phyloP scores from a whole-genome alignment of 2,329 filamentous ascomycete genomes.

The Aspergillus sp. region DNA sequence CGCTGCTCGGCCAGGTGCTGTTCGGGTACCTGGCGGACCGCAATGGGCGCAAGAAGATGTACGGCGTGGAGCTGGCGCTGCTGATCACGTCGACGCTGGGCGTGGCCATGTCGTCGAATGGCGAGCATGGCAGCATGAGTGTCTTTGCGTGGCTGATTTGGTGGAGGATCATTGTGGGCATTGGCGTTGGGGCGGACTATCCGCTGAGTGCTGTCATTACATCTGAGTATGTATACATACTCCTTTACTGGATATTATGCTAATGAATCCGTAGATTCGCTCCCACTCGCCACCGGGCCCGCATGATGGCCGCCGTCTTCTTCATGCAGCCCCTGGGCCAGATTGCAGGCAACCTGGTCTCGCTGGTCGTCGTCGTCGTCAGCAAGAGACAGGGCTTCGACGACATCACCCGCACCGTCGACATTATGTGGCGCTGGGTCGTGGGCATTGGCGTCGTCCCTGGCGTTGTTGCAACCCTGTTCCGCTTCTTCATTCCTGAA shows the following conservation, averaged over 20 bases:
- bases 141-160: conserved; percentile 48
- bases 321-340: conserved; percentile 70
- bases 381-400: conserved; percentile 23
- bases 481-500: conserved; percentile 67
- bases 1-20: conserved; percentile 47
- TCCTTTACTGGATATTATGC: too few relatives aligned
- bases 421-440: conserved; percentile 67
- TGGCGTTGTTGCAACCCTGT: conserved; percentile 63
- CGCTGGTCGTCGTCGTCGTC: conserved; percentile 47
- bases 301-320: conserved; percentile 68
- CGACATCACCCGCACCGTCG: conserved; percentile 45
- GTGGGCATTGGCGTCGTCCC: conserved; percentile 66
- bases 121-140: conserved; percentile 44
- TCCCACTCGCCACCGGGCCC: conserved; percentile 61
- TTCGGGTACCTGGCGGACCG: conserved; percentile 51
- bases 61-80: conserved; percentile 51
- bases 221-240: conserved; percentile 54
- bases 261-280: conserved; percentile 32
- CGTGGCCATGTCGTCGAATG: conserved; percentile 47
- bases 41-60: conserved; percentile 52
- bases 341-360: conserved; percentile 63
- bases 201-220: conserved; percentile 67
- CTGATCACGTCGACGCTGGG: conserved; percentile 49
- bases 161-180: conserved; percentile 50
- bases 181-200: conserved; percentile 67